Conservation (phyloP, 345 rosid genomes). For the Punica granatum region DNA sequence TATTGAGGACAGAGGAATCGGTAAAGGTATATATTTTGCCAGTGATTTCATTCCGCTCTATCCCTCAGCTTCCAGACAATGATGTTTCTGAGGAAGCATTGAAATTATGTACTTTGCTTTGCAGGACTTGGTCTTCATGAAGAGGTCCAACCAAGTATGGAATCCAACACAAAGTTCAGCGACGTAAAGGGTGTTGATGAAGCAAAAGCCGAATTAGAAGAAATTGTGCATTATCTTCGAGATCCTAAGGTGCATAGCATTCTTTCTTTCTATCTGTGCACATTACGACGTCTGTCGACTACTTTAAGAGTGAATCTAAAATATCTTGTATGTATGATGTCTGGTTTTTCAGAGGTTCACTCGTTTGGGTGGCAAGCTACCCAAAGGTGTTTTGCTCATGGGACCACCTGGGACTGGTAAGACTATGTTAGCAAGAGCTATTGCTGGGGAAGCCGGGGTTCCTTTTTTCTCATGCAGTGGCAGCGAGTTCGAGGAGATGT, state of each 20-base stretch:
- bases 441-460: conserved; percentile 98
- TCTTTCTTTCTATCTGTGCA: not conserved
- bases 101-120: conserved; percentile 4
- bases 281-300: not conserved
- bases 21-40: conserved; percentile 53
- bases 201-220: conserved; percentile 94
- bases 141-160: conserved; percentile 95
- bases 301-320: not conserved
- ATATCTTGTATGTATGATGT: not conserved
- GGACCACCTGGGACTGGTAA: conserved; percentile 99
- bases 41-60: not conserved
- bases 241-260: conserved; percentile 67
- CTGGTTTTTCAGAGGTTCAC: conserved; percentile 69
- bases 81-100: not conserved
- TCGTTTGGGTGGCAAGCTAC: conserved; percentile 95
- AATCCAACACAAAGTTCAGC: conserved; percentile 78
- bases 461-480: conserved; percentile 99
- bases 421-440: conserved; percentile 97
- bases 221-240: conserved; percentile 91
- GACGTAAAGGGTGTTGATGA: conserved; percentile 98
- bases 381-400: conserved; percentile 92
- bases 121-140: conserved; percentile 88
- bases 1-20: conserved; percentile 80
- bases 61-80: not conserved
- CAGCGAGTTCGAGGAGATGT: conserved; percentile 99